A percentile compares a stretch with the other conserved stretches of the same genome.
phyloP scores from a whole-genome alignment of 164 flowering plant genomes.

The Kingdonia uniflora region DNA sequence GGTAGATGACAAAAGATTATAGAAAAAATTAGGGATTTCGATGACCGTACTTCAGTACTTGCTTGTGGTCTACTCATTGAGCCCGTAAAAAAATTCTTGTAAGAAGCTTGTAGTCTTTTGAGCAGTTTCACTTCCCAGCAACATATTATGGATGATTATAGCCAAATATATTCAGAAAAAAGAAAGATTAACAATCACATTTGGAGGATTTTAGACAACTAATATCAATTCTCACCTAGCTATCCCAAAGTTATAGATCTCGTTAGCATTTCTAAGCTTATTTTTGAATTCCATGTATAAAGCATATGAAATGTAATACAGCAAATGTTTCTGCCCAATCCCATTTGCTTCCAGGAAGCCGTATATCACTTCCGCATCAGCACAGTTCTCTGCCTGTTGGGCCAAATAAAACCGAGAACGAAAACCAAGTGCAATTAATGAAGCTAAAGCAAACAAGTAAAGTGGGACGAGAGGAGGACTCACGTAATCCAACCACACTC shows the following conservation, averaged over 20 bases:
- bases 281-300: slow-evolving; percentile 68
- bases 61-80: slow-evolving; percentile 43
- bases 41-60: slow-evolving; percentile 39
- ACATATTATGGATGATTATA: no score
- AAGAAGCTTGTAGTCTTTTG: slow-evolving; percentile 58
- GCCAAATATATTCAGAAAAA: no score
- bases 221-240: slow-evolving; percentile 41
- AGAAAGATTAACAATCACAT: no score
- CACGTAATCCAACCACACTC: slow-evolving; percentile 96
- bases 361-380: slow-evolving; percentile 77
- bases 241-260: slow-evolving; percentile 59
- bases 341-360: slow-evolving; percentile 66
- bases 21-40: not conserved
- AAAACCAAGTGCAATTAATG: no score
- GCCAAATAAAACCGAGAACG: slow-evolving; percentile 3
- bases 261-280: slow-evolving; percentile 59
- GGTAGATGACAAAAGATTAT: not conserved
- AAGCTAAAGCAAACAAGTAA: no score
- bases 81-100: slow-evolving; percentile 56
- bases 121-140: slow-evolving; percentile 71
- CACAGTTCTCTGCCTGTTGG: slow-evolving; percentile 78
- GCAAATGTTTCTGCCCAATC: slow-evolving; percentile 69
- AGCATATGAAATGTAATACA: slow-evolving; percentile 66
- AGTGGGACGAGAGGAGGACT: slow-evolving; percentile 15
- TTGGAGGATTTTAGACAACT: not conserved